Evolutionary conservation across 2,329 filamentous ascomycete species (phyloP), one percentile per base, ranked within the genome.

Genomic region (Arthrobotrys iridis): DNA sequence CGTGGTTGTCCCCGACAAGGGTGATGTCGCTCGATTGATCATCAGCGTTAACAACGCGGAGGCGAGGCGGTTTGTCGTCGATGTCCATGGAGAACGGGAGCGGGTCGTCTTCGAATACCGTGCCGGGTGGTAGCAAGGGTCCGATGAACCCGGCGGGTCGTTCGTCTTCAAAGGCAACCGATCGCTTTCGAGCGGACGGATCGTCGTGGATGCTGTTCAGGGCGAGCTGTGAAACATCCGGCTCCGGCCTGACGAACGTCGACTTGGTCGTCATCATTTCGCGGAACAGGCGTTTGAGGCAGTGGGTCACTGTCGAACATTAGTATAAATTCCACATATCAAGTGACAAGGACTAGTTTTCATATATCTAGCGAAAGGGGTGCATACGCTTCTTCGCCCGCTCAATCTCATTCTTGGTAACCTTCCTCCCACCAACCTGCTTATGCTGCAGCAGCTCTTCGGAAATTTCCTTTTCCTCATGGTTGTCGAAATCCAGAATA

Each of bases 161-260:
- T 40, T 85, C 85, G 50, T 85, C 85, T 22, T 86, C 84, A 76
- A 85, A 87, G 71, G 92, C 45, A 15, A 68, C 55, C 5, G 71
- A 75, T 45, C 63, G 57, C 35, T 68, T 68, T n/a, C 63, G 66
- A 30, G 46, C 46, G 22, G 57, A 75, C 35, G 63, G 55, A 22
- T 75, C 71, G 6, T 75, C 62, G 4, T 65, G 64, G 15, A 55
- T 35, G 11, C 71, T 75, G 26, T 75, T 87, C 20, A 97, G 85
- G 0, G 93, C 93, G 40, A 93, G 87, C 57, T 93, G 90, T 24
- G 93, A 93, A 33, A 97, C 86, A 77, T 92, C 88, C 78, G 91
- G 89, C 2, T 89, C 89, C 1, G 93, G 93, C 45, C 86, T 88
- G 28, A 93, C 88, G 13, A 87, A 89, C 8, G 85, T 83, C 41